Base-by-base conservation (phyloP, 2,329 filamentous ascomycete species). In the Parascedosporium putredinis region DNA sequence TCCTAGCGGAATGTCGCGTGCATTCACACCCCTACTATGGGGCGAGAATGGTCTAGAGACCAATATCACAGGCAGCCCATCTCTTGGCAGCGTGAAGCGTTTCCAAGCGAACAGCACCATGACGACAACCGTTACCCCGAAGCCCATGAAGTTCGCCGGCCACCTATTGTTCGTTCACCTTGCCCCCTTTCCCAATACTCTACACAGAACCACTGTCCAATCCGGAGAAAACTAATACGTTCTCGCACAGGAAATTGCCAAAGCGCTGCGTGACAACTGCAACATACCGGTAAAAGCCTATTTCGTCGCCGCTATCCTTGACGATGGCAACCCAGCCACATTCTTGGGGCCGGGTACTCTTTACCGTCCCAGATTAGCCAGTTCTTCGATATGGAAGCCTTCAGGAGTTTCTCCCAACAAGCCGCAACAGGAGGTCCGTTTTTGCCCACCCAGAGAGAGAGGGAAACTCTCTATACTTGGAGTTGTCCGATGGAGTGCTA, bases 231-330 rank as follows among this genome's bases (percentile, higher is more conserved):
- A n/a, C n/a, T n/a, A n/a, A n/a, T n/a, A n/a, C n/a, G n/a, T n/a
- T n/a, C n/a, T n/a, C n/a, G n/a, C n/a, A n/a, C 51, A 76, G 73
- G 63, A 73, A 56, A 75, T 80, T 29, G 70, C 71, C 29, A 67
- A 71, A 53, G 75, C 72, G 23, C 62, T 81, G 9, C 66, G 71
- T 14, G 70, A 75, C 45, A 66, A 74, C 36, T 79, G 75, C 55
- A 67, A 69, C 33, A 75, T 80, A 43, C 68, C 72, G 2, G 70
- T 69, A 9, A 67, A 70, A 47, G 65, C 65, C 52, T 80, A 73
- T 57, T 78, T 80, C 54, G 65, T 80, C 29, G 74, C 71, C 9
- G 70, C 69, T 2, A 62, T 76, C 36, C 63, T 68, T 31, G 72
- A 76, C 24, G 72, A 75, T 51, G 72, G 72, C 18, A 64, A 66